phyloP scores from a whole-genome alignment of 164 flowering plant genomes.

The Annona squamosa region DNA sequence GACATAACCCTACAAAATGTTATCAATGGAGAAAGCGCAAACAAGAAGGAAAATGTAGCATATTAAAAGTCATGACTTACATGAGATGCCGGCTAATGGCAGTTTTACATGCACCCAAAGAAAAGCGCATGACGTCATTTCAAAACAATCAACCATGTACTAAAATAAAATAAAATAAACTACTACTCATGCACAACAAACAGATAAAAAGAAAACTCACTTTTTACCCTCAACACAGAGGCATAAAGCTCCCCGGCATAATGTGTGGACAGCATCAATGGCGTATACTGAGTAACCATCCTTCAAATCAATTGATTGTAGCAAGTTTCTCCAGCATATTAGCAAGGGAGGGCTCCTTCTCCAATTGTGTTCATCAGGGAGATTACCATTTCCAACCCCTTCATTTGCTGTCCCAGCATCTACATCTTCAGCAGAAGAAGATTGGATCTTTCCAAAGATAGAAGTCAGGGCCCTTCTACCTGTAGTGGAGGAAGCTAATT shows the following conservation, averaged over 20 bases:
- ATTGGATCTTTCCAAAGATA: conserved; percentile 16
- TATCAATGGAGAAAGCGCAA: no score
- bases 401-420: conserved; percentile 27
- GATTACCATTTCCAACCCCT: conserved; percentile 19
- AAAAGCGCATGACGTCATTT: not conserved
- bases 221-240: conserved; percentile 63
- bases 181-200: not conserved
- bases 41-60: no score
- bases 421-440: conserved; percentile 23
- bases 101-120: no score
- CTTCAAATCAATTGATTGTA: conserved; percentile 33
- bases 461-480: conserved; percentile 52
- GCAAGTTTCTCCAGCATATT: conserved; percentile 59
- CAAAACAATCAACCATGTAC: not conserved
- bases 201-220: conserved; percentile 31
- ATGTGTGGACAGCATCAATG: conserved; percentile 38
- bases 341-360: conserved; percentile 50
- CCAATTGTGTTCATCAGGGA: conserved; percentile 36
- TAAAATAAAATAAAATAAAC: no score
- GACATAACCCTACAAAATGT: no score
- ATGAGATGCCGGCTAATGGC: no score
- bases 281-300: conserved; percentile 40
- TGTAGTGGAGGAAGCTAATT: conserved; percentile 41
- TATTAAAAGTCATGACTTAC: no score
- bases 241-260: conserved; percentile 43